Conservation (phyloP, 2,329 filamentous ascomycete species). For the Colletotrichum aenigma region DNA sequence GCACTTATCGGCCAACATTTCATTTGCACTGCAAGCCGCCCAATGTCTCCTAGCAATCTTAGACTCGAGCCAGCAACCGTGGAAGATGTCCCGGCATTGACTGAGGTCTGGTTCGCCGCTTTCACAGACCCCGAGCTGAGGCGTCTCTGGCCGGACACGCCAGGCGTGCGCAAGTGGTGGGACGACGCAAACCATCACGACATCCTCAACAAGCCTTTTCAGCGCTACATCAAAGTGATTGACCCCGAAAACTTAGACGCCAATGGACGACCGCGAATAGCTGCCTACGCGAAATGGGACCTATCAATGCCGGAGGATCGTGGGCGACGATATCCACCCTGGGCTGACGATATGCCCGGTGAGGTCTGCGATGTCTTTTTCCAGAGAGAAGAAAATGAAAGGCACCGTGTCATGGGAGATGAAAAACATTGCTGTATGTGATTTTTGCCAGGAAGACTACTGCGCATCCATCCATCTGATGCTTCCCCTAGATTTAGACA, state of each 20-base stretch:
- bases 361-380: neutral
- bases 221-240: slow-evolving; percentile 13
- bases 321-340: slow-evolving; percentile 3
- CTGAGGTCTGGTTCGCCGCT: slow-evolving; percentile 16
- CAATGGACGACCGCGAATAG: neutral
- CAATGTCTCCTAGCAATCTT: neutral
- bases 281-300: slow-evolving; percentile 18
- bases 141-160: slow-evolving; percentile 11
- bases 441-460: too few species aligned
- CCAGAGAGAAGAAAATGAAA: neutral
- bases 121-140: slow-evolving; percentile 7
- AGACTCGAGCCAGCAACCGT: neutral
- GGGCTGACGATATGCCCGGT: slow-evolving; percentile 5
- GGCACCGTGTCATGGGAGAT: neutral
- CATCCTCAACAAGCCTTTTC: neutral
- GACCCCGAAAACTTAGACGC: neutral
- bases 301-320: neutral
- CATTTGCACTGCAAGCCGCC: neutral
- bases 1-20: neutral
- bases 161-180: slow-evolving; percentile 15
- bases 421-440: slow-evolving; percentile 1
- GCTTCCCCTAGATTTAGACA: slow-evolving; percentile 24
- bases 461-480: neutral
- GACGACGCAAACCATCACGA: slow-evolving; percentile 8
- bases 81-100: slow-evolving; percentile 3